Base-by-base conservation (phyloP, 1,284 basidiomycete species). In the Crucibulum parvulum region DNA sequence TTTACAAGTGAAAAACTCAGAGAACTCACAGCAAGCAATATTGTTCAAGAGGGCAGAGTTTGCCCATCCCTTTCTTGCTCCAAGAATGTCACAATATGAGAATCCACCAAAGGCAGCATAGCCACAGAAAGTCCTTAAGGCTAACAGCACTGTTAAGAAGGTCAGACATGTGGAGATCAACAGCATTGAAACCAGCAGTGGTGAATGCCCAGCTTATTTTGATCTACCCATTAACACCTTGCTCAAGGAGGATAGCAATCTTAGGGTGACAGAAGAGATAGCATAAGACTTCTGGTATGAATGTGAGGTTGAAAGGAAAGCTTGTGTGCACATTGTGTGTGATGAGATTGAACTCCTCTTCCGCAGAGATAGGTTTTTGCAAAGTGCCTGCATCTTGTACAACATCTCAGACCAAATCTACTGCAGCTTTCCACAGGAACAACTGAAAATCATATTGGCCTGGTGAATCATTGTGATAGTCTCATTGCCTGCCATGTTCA, bases 131-230 rank as follows among this genome's bases (percentile, higher is more conserved):
- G 78, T 76, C 6, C 75, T 62, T 18, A 24, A 99, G 84, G 46
- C 82, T 84, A 51, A 90, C 78, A 11, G 73, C 72, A 51, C 94
- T 94, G 38, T 82, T 82, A 68, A 99, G 89, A 72, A 99, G 88
- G 75, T 99, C 97, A 16, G 95, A 94, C 97, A 99, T 99, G 80
- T 99, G 97, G 4, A 99, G 94, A 72, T 99, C 98, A 59, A 99
- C 81, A 5, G 96, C 91, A 62, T 94, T 90, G 75, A 99, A 99
- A 7, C 98, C 98, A 15, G 96, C 96, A 1, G 87, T 90, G 35
- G 90, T 84, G 81, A 99, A 99, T 11, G 96, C 89, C 94, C 95
- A 99, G 1, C 94, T 98, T 97, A 99, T 99, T 82, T 99, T 97
- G 52, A 95, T 84, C 61, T 99, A 96, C 1, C 98, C 97, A 74